Evolutionary conservation across 2,329 filamentous ascomycete species (phyloP).

Genomic region (Whalleya microplaca): DNA sequence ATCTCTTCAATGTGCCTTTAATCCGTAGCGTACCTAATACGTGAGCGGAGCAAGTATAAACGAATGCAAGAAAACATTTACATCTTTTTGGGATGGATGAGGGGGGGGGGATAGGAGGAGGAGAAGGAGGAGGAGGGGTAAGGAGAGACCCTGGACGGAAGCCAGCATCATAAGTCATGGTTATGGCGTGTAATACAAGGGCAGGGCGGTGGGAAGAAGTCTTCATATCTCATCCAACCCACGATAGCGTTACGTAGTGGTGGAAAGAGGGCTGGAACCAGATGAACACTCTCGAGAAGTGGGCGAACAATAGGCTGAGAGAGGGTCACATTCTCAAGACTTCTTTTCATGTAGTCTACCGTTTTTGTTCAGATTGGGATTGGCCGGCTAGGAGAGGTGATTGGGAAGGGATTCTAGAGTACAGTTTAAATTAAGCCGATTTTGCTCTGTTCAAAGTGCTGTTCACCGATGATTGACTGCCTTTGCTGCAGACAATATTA

Average conservation of each 20-base stretch:
- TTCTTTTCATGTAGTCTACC: neutral
- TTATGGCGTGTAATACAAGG: neutral
- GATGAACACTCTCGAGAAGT: neutral
- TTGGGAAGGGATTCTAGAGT: neutral
- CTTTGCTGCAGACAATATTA: neutral
- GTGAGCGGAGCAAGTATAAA: neutral
- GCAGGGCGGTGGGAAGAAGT: neutral
- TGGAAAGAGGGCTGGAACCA: neutral
- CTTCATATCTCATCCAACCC: neutral
- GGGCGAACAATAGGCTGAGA: neutral
- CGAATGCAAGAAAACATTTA: constrained; percentile 4
- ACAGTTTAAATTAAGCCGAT: neutral
- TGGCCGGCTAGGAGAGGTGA: neutral
- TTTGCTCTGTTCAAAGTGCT: neutral
- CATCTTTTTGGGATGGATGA: neutral
- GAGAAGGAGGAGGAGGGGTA: constrained; percentile 13
- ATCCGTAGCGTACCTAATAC: constrained; percentile 1
- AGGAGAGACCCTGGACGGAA: constrained; percentile 7
- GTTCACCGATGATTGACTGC: neutral
- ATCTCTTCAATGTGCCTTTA: neutral
- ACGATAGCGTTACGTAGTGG: neutral
- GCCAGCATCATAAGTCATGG: constrained; percentile 9
- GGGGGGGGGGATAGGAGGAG: constrained; percentile 10
- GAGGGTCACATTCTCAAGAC: neutral
- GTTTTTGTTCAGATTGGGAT: neutral